Percentiles rank a stretch among this genome's conserved stretches.
Conservation (phyloP, 176 grass and related monocot genomes). For the Aechmea fasciata region DNA sequence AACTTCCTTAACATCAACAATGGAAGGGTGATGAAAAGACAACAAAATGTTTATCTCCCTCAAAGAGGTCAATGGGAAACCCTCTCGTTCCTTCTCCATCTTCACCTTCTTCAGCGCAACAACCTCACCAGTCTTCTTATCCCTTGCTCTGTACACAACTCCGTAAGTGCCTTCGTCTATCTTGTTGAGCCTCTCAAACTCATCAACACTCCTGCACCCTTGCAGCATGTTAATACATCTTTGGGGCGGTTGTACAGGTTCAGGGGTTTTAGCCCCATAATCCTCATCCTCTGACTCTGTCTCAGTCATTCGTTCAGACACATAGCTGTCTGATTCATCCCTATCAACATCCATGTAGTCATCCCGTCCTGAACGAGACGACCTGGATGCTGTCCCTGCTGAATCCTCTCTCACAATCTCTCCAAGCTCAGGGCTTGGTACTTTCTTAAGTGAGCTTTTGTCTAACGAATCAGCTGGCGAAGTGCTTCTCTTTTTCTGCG, state of each 20-base stretch:
- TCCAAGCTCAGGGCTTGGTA: conserved; percentile 35
- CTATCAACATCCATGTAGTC: conserved; percentile 37
- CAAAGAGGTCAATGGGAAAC: conserved; percentile 78
- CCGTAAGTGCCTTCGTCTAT: conserved; percentile 96
- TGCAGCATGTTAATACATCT: conserved; percentile 88
- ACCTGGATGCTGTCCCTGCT: conserved; percentile 28
- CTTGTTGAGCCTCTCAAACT: conserved; percentile 80
- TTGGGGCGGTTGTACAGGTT: conserved; percentile 14
- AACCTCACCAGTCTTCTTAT: conserved; percentile 77
- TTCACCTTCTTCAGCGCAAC: conserved; percentile 97
- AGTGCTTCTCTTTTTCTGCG: conserved; percentile 34
- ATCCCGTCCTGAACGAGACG: conserved; percentile 31
- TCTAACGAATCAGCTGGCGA: conserved; percentile 21
- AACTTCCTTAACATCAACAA: conserved; percentile 94
- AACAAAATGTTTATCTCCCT: conserved; percentile 95
- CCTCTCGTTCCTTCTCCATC: conserved; percentile 83
- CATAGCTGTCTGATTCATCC: conserved; percentile 17
- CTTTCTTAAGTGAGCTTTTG: conserved; percentile 22
- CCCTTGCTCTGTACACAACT: conserved; percentile 83
- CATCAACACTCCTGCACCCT: conserved; percentile 83
- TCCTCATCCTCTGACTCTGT: conserved; percentile 21
- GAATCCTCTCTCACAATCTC: conserved; percentile 40
- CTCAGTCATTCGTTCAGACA: conserved; percentile 13
- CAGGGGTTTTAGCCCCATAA: conserved; percentile 35
- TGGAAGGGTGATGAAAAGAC: conserved; percentile 74